Evolutionary conservation across 352 stramenopile species (phyloP).

Genomic region (Phytophthora niederhauseri): DNA sequence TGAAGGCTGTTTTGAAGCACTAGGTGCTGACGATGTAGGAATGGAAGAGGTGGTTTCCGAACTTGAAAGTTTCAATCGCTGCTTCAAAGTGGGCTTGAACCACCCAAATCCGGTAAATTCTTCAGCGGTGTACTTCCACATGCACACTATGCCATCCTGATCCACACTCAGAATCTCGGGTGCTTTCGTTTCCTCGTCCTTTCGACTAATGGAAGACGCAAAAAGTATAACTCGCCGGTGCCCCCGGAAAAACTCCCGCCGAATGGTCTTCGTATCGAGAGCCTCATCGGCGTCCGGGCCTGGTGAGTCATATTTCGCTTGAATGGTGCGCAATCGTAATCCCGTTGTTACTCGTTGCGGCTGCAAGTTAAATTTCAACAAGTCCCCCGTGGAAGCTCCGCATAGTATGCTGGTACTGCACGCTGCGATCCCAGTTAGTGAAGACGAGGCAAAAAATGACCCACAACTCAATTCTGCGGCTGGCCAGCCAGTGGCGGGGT

Average conservation of each 20-base stretch:
- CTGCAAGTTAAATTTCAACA: slow-evolving; percentile 43
- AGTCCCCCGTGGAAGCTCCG: slow-evolving; percentile 36
- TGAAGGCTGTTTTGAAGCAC: slow-evolving; percentile 4
- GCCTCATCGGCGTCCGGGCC: background rate
- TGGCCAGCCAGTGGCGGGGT: slow-evolving; percentile 9
- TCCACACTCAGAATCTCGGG: slow-evolving; percentile 52
- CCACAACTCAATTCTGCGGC: slow-evolving; percentile 25
- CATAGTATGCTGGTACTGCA: slow-evolving; percentile 30
- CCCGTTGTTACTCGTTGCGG: background rate
- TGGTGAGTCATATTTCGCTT: slow-evolving; percentile 43
- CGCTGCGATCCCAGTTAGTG: slow-evolving; percentile 17
- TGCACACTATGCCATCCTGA: slow-evolving; percentile 33
- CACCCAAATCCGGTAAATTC: slow-evolving; percentile 52
- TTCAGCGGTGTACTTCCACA: slow-evolving; percentile 49
- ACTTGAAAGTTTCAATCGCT: slow-evolving; percentile 39
- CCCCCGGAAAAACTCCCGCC: slow-evolving; percentile 50
- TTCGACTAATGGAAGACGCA: slow-evolving; percentile 30
- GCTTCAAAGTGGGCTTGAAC: slow-evolving; percentile 37
- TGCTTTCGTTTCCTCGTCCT: background rate
- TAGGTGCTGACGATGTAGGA: background rate
- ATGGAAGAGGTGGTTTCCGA: background rate
- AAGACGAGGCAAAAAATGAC: slow-evolving; percentile 35
- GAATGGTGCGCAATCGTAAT: slow-evolving; percentile 4
- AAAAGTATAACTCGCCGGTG: slow-evolving; percentile 46
- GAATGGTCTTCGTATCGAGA: slow-evolving; percentile 15